phyloP scores from a whole-genome alignment of 805 yeast genomes.

The Yamadazyma sp. region DNA sequence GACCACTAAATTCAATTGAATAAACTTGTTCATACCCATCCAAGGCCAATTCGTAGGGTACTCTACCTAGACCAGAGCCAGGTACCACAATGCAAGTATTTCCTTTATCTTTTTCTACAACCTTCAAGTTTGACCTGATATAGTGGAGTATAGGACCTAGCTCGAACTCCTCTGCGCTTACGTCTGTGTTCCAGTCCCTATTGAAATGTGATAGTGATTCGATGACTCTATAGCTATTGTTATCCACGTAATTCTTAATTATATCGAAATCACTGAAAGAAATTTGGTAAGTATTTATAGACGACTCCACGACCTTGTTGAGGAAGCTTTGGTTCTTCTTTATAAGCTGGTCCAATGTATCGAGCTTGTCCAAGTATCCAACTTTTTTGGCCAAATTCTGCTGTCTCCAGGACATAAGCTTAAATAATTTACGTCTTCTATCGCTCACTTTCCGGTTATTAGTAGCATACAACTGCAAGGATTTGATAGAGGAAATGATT shows the following conservation, averaged over 20 bases:
- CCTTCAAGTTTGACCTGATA: conserved; percentile 43
- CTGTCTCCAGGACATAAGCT: conserved; percentile 53
- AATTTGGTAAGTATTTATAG: conserved; percentile 46
- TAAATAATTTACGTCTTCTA: conserved; percentile 42
- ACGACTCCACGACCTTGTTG: conserved; percentile 43
- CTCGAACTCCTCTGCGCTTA: conserved; percentile 13
- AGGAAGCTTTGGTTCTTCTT: conserved; percentile 49
- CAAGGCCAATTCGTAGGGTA: conserved; percentile 62
- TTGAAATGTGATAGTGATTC: conserved; percentile 75
- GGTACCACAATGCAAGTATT: conserved; percentile 68
- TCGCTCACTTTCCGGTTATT: conserved; percentile 46
- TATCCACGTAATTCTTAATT: conserved; percentile 14
- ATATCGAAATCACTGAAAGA: conserved; percentile 33
- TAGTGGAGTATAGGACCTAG: conserved; percentile 55
- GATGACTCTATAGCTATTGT: conserved; percentile 41
- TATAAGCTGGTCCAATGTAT: conserved; percentile 47
- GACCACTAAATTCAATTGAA: conserved; percentile 72
- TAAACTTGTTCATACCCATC: conserved; percentile 51
- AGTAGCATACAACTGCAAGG: conserved; percentile 44
- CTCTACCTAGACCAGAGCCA: conserved; percentile 83
- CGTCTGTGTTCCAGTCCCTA: conserved; percentile 69
- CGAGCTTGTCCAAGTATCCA: conserved; percentile 56
- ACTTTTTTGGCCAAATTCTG: conserved; percentile 52
- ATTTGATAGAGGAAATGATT: conserved; percentile 43
- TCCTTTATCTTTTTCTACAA: conserved; percentile 22